These are phyloP conservation scores for Calonectria multiphialidica DNA, from an alignment of 2,329 filamentous ascomycete genomes.

Conservation along the genomic window DNA sequence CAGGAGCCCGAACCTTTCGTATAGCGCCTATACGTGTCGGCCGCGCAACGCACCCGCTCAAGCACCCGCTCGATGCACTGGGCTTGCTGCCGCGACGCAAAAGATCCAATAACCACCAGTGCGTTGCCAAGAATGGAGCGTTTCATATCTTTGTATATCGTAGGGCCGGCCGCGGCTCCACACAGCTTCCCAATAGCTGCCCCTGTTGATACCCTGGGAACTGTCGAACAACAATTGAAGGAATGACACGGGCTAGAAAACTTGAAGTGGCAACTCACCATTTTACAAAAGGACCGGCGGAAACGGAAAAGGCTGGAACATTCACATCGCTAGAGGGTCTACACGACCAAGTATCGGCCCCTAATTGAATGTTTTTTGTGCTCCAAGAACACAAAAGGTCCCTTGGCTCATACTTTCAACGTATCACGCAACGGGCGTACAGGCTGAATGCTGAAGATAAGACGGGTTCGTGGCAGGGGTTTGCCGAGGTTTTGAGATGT, in stretches of 20 bases:
- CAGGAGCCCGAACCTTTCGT: neutral
- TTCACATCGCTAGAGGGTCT: neutral
- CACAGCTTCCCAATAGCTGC: neutral
- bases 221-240: neutral
- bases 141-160: neutral
- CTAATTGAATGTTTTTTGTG: neutral
- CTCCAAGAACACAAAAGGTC: neutral
- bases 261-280: neutral
- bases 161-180: neutral
- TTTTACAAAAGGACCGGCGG: neutral
- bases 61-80: neutral
- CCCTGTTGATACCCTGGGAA: neutral
- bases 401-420: neutral
- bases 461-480: neutral
- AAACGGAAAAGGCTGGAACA: neutral
- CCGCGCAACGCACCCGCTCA: neutral
- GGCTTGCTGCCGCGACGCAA: neutral
- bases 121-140: neutral
- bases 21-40: neutral
- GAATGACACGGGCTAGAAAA: neutral
- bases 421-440: conserved; percentile 6
- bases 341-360: neutral
- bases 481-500: neutral
- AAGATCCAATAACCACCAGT: neutral
- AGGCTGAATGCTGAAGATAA: neutral